Evolutionary conservation across 2,329 filamentous ascomycete species (phyloP), one percentile per base, ranked within the genome.

Genomic region (Xylariales sp.): DNA sequence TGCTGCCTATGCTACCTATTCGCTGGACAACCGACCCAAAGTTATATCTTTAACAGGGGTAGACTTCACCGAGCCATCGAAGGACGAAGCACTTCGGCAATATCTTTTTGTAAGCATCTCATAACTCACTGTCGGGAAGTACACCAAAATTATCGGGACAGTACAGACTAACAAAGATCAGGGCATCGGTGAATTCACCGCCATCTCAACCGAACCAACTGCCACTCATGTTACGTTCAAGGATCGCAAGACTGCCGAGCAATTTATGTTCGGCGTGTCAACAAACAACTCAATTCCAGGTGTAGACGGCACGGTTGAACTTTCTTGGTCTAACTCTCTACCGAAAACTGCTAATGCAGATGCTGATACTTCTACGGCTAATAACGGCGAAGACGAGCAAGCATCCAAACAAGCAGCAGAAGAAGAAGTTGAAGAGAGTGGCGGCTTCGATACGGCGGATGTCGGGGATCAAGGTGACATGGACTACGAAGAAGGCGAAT

Each of bases 11-110:
- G 76, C 72, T 4, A 70, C 73, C 21, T 84, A 82, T 48, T 82
- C 83, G 14, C 69, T 93, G 16, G 87, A 93, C 53, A 89, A 90
- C 56, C 72, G 87, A 30, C 82, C 87, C 0, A 84, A 76, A 55
- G 81, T 73, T 44, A 66, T 93, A 8, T 72, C 75, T 5, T 62
- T 91, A 17, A 69, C 70, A 6, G 83, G 79, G 4, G 72, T 78
- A 10, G 79, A 81, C 59, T 80, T 83, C 53, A 78, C 80, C 4
- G 69, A 69, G 12, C 54, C 74, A 2, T 73, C 74, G 20, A 78
- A 77, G 51, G 81, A 89, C 46, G 85, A 89, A 59, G 70, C 72
- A 19, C 65, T 91, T 29, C 71, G 84, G 44, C 81, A 87, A 51
- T 83, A 84, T 58, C 72, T 91, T 16, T 68, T 88, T 45, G 81